Evolutionary conservation across 805 yeast species (phyloP).

Genomic region (Nakazawaea peltata): DNA sequence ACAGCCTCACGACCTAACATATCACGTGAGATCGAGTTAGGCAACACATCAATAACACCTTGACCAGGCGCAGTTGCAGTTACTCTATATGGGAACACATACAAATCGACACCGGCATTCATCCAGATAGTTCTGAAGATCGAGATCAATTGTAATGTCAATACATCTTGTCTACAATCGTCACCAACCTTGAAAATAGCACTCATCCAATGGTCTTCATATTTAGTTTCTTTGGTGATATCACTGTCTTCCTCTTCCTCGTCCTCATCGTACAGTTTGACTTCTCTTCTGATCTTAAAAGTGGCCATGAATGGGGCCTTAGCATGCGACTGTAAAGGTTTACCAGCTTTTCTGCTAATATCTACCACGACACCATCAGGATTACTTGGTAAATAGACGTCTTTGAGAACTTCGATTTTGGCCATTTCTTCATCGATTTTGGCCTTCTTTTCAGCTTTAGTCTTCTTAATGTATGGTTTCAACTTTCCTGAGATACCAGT

Average conservation of each 20-base stretch:
- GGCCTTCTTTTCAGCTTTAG: conserved; percentile 92
- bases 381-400: conserved; percentile 90
- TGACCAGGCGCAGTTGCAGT: conserved; percentile 99
- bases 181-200: conserved; percentile 99
- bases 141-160: conserved; percentile 86
- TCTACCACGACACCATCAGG: conserved; percentile 95
- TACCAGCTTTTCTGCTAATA: conserved; percentile 86
- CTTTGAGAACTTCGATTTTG: conserved; percentile 60
- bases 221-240: conserved; percentile 13
- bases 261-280: conserved; percentile 32
- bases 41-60: conserved; percentile 97
- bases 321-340: conserved; percentile 95
- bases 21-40: conserved; percentile 91
- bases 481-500: conserved; percentile 91
- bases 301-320: conserved; percentile 98
- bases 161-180: conserved; percentile 95
- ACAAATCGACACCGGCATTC: conserved; percentile 80
- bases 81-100: conserved; percentile 88
- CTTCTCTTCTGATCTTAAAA: conserved; percentile 67
- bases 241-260: conserved; percentile 16
- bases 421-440: conserved; percentile 97
- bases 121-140: conserved; percentile 89
- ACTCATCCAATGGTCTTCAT: conserved; percentile 72
- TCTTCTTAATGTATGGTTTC: conserved; percentile 87
- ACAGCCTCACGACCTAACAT: conserved; percentile 99